phyloP scores from a whole-genome alignment of 768 basidiomycete species.

The Guyanaporus albipodus region DNA sequence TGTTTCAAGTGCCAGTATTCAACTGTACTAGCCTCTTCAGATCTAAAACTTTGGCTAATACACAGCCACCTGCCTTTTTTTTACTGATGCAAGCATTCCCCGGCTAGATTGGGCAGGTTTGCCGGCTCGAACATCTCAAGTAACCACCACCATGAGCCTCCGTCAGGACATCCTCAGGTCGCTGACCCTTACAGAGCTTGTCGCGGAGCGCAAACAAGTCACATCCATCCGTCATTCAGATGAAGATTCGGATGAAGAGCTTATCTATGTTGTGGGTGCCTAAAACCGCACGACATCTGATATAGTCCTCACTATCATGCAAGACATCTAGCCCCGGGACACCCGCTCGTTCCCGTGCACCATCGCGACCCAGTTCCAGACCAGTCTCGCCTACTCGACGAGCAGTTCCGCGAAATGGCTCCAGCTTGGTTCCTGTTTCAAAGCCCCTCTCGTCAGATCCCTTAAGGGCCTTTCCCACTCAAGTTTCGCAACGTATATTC shows the following conservation, averaged over 20 bases:
- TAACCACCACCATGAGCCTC: slow-evolving; percentile 54
- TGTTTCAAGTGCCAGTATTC: no score
- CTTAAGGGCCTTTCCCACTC: slow-evolving; percentile 70
- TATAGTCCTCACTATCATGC: slow-evolving; percentile 5
- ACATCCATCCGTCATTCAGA: slow-evolving; percentile 18
- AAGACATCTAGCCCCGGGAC: slow-evolving; percentile 69
- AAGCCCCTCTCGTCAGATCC: slow-evolving; percentile 45
- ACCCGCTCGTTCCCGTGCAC: slow-evolving; percentile 57
- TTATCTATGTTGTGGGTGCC: slow-evolving; percentile 64
- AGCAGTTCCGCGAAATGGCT: slow-evolving; percentile 15
- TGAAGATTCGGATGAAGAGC: slow-evolving; percentile 62
- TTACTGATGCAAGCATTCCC: no score
- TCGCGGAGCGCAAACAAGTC: slow-evolving; percentile 25
- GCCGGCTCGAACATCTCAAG: no score
- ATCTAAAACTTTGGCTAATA: no score
- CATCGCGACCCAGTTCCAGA: slow-evolving; percentile 46
- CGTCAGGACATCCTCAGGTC: slow-evolving; percentile 68
- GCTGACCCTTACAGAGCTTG: slow-evolving; percentile 36
- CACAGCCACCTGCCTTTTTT: no score
- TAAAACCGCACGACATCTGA: slow-evolving; percentile 1
- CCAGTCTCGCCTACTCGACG: slow-evolving; percentile 35
- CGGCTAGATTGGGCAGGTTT: no score
- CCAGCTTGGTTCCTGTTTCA: slow-evolving; percentile 26
- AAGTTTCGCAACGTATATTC: slow-evolving; percentile 78
- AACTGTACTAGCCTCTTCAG: no score